A percentile compares a stretch with the other conserved stretches of the same genome.
These are phyloP conservation scores for Diutina rugosa DNA, from an alignment of 1,139 yeast species.

Conservation along the genomic window DNA sequence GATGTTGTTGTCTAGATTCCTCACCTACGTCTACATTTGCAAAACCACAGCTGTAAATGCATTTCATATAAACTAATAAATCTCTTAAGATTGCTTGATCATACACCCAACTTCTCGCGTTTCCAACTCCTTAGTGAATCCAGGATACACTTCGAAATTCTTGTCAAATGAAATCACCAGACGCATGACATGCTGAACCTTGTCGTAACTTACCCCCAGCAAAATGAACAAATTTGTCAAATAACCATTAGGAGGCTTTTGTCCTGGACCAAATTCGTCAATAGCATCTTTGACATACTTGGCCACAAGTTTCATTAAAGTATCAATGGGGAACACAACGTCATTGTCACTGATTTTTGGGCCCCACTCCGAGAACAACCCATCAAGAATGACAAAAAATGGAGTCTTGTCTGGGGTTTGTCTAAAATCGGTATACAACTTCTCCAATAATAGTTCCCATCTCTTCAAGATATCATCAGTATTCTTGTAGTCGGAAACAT, in stretches of 20 bases:
- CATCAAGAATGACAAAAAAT: conserved; percentile 23
- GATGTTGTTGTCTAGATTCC: neutral
- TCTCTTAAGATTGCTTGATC: conserved; percentile 19
- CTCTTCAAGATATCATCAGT: conserved; percentile 58
- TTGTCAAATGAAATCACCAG: conserved; percentile 52
- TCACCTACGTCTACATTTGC: too few species aligned
- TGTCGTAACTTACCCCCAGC: conserved; percentile 65
- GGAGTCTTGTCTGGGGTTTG: conserved; percentile 22
- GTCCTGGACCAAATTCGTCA: conserved; percentile 21
- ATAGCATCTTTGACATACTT: conserved; percentile 26
- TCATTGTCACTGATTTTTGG: conserved; percentile 38
- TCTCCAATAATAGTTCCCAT: conserved; percentile 55
- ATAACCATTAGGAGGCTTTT: conserved; percentile 25
- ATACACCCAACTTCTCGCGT: conserved; percentile 45
- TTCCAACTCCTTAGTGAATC: conserved; percentile 29
- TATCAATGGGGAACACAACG: conserved; percentile 70
- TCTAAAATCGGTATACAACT: conserved; percentile 22
- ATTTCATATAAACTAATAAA: neutral
- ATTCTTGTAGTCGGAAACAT: conserved; percentile 69
- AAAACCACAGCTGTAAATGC: neutral
- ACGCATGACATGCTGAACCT: conserved; percentile 52
- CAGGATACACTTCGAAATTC: conserved; percentile 33
- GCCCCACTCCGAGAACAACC: conserved; percentile 30
- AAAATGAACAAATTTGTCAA: conserved; percentile 57
- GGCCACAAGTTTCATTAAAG: conserved; percentile 47